These are phyloP conservation scores for Laguncularia racemosa DNA, from an alignment of 345 rosid species.

Conservation along the genomic window DNA sequence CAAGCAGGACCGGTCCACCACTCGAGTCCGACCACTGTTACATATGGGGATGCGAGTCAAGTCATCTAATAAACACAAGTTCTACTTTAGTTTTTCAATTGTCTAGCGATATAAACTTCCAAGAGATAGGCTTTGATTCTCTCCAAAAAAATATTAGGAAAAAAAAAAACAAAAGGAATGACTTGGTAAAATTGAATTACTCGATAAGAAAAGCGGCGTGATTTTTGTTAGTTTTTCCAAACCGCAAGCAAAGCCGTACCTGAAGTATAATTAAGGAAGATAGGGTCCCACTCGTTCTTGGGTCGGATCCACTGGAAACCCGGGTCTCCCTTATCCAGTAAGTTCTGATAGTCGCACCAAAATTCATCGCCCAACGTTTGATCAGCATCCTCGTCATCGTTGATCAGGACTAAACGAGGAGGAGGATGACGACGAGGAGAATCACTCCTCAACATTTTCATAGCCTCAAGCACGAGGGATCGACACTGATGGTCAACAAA, in stretches of 20 bases:
- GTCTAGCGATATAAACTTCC: too few relatives aligned
- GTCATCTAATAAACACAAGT: too few relatives aligned
- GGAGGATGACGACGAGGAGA: constrained; percentile 38
- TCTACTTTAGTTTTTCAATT: too few relatives aligned
- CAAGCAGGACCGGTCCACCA: too few relatives aligned
- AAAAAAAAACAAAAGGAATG: too few relatives aligned
- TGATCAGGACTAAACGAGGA: constrained; percentile 2
- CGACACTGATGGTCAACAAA: constrained; percentile 52
- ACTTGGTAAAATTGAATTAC: too few relatives aligned
- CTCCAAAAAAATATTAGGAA: too few relatives aligned
- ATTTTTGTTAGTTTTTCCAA: too few relatives aligned
- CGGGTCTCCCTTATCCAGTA: constrained; percentile 44
- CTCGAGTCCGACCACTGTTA: too few relatives aligned
- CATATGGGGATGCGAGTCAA: too few relatives aligned
- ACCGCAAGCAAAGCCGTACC: constrained; percentile 18
- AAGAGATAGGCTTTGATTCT: too few relatives aligned
- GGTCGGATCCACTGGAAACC: constrained; percentile 48
- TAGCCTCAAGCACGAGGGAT: constrained; percentile 41
- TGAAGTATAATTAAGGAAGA: constrained; percentile 68
- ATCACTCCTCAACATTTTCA: constrained; percentile 25
- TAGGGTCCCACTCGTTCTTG: constrained; percentile 54
- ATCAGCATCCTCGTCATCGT: not conserved
- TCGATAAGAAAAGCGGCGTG: too few relatives aligned
- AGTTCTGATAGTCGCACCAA: constrained; percentile 35
- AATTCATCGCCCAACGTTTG: constrained; percentile 11